Evolutionary conservation across 257 asterid genomes (phyloP), one percentile per base, ranked within the genome.

Genomic region (Asclepias syriaca): DNA sequence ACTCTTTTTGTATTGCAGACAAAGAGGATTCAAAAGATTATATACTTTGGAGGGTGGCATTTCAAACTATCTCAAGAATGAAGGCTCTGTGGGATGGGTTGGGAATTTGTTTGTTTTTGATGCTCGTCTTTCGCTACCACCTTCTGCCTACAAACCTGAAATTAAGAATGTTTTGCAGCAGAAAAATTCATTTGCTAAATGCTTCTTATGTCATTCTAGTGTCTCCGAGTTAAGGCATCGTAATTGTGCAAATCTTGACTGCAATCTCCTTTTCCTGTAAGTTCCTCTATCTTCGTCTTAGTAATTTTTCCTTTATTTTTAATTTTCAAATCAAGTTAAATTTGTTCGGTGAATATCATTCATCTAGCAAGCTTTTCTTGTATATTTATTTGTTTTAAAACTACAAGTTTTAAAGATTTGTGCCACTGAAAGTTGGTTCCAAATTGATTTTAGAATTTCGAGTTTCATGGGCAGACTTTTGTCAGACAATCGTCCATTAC

Each of bases 251-350:
- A 93, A 91, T 82, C 87, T 93, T 5, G 97, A 93, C 65, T 93
- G 98, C 89, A 93, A 93, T 89, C 87, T 87, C 37, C 98, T 93
- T 82, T 93, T 89, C 86, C 85, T 93, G 97, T 93, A 84, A 93
- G 98, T 84, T 29, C 46, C 50, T 40, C 50, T 40, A 15, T 27
- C n/a, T 49, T 15, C 19, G n/a, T 22, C 37, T 15, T 66, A 21
- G 66, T 21, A 1, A 21, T 22, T 53, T 65, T 43, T 59, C 66
- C 39, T 29, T 29, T 29, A 29, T 29, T 29, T 29, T 29, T 29
- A 29, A 29, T 54, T 54, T 69, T 45, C 58, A 19, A 37, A 46
- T 24, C 15, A 66, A 51, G 63, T 16, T 60, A 66, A 49, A 65
- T 37, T 32, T 53, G 24, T 18, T 66, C 39, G 3, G 22, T 22